Conservation (phyloP, 2,329 filamentous ascomycete species). For the Aschersonia sp. region DNA sequence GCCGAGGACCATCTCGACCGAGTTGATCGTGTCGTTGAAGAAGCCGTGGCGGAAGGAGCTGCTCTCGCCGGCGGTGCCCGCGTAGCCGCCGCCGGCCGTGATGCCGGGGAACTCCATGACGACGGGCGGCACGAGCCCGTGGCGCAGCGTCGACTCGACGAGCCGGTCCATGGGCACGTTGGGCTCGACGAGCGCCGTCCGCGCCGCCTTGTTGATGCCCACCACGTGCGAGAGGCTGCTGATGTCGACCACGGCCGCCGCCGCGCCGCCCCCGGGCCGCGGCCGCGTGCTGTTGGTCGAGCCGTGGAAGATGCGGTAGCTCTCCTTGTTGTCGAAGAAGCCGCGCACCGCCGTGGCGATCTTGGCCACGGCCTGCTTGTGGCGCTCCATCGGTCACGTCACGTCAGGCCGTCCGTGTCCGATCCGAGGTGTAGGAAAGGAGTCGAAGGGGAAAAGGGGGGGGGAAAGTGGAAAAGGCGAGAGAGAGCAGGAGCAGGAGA, state of each 20-base stretch:
- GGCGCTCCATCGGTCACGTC: conserved; percentile 28
- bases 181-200: conserved; percentile 55
- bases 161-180: conserved; percentile 64
- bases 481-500: neutral
- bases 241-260: conserved; percentile 42
- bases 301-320: conserved; percentile 65
- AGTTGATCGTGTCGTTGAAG: conserved; percentile 50
- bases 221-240: conserved; percentile 49
- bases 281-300: conserved; percentile 61
- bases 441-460: no score
- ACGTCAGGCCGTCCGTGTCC: no score
- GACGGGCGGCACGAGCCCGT: conserved; percentile 53
- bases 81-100: conserved; percentile 57
- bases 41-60: conserved; percentile 56
- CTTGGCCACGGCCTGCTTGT: conserved; percentile 29
- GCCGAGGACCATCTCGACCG: conserved; percentile 55
- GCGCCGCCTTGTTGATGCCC: conserved; percentile 36
- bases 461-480: neutral
- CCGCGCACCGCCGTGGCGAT: conserved; percentile 31
- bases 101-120: conserved; percentile 69
- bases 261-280: conserved; percentile 14
- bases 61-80: conserved; percentile 58
- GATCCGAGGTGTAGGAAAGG: no score
- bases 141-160: conserved; percentile 47
- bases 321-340: conserved; percentile 32